Percentiles rank a stretch among this genome's conserved stretches.
Evolutionary conservation across 129 eudicot genomes (phyloP).

Genomic region (Silybum marianum): DNA sequence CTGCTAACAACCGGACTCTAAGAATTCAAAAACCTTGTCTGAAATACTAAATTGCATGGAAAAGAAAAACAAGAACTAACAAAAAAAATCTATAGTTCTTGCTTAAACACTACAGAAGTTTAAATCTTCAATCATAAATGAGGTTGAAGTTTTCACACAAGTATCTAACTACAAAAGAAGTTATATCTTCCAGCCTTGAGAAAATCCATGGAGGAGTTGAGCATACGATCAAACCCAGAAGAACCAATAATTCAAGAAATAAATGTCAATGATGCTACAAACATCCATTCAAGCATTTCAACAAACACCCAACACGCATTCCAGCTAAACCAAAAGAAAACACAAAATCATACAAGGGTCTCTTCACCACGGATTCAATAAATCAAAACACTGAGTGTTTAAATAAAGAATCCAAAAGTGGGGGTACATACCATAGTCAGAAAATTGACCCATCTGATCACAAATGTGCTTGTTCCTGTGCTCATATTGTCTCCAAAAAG

Average conservation of each 20-base stretch:
- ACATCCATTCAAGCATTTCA: slow-evolving; percentile 5
- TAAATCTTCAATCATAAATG: background rate
- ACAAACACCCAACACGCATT: slow-evolving; percentile 20
- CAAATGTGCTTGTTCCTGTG: slow-evolving; percentile 75
- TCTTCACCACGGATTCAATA: background rate
- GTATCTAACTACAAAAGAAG: background rate
- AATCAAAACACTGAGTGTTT: slow-evolving; percentile 9
- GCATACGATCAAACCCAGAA: background rate
- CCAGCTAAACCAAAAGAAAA: background rate
- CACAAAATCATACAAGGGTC: background rate
- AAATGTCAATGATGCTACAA: background rate
- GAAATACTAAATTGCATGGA: slow-evolving; percentile 5
- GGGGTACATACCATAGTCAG: slow-evolving; percentile 54
- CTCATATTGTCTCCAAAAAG: slow-evolving; percentile 39
- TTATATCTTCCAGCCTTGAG: background rate
- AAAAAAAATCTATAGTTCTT: background rate
- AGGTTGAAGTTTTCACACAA: background rate
- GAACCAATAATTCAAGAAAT: background rate
- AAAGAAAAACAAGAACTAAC: slow-evolving; percentile 1
- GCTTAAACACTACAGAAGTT: slow-evolving; percentile 11
- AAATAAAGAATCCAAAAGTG: background rate
- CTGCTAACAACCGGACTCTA: too few relatives aligned
- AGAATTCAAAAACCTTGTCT: background rate
- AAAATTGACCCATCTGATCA: slow-evolving; percentile 85
- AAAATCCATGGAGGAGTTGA: background rate